Percentiles rank a stretch among this genome's conserved stretches.
phyloP scores from a whole-genome alignment of 2,329 filamentous ascomycete species.

The Pyrenophora seminiperda region DNA sequence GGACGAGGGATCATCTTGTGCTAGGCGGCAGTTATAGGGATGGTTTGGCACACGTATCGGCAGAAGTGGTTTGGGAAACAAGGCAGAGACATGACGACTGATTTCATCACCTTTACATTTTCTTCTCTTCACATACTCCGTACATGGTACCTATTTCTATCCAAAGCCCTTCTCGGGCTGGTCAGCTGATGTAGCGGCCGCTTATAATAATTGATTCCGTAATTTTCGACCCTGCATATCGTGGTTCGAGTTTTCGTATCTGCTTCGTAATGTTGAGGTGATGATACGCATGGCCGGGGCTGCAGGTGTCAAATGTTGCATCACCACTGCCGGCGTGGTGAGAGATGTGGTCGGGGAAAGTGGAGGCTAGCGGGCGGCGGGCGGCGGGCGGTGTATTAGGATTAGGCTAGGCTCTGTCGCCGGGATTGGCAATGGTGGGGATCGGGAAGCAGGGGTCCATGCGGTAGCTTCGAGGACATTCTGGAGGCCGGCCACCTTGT shows the following conservation, averaged over 20 bases:
- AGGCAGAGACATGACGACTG: background rate
- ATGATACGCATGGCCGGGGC: too few relatives aligned
- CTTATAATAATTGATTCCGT: background rate
- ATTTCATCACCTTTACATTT: background rate
- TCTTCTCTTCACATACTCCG: background rate
- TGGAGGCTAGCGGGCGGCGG: constrained; percentile 11
- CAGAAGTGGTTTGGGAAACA: constrained; percentile 3
- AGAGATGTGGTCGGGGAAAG: background rate
- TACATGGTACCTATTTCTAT: background rate
- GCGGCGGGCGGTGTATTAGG: background rate
- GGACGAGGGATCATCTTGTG: background rate
- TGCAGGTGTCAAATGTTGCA: background rate
- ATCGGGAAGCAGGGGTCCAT: constrained; percentile 18
- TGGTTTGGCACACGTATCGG: background rate
- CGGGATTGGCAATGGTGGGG: constrained; percentile 9
- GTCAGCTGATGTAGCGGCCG: background rate
- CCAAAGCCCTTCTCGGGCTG: background rate
- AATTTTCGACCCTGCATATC: background rate
- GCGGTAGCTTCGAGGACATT: constrained; percentile 24
- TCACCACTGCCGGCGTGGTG: background rate
- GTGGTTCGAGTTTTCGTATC: too few relatives aligned
- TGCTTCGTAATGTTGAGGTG: background rate
- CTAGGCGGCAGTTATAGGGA: background rate
- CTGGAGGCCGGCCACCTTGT: constrained; percentile 20
- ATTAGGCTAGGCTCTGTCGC: background rate